Conservation (phyloP, 202 grass and related monocot species). For the Musa balbisiana region DNA sequence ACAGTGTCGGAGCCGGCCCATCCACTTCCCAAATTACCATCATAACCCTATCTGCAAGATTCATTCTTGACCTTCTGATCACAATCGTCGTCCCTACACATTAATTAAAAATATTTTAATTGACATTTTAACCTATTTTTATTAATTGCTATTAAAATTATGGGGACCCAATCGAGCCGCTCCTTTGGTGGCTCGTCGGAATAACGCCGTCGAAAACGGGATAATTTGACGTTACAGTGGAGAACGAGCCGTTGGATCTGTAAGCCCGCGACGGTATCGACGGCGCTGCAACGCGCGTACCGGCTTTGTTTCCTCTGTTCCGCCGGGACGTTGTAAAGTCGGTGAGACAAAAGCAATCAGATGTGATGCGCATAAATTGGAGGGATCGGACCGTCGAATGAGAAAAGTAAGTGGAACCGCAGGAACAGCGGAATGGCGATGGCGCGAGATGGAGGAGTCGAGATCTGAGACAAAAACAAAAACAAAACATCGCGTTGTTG, state of each 20-base stretch:
- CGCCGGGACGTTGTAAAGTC: too few species aligned
- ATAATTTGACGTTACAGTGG: neutral
- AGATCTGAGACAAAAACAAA: neutral
- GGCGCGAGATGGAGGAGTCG: neutral
- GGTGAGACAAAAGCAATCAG: too few species aligned
- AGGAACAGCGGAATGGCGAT: neutral
- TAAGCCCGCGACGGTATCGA: neutral
- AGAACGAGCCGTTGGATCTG: neutral
- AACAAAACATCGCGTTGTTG: neutral
- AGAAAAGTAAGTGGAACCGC: neutral
- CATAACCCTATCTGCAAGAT: too few species aligned
- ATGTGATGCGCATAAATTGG: neutral
- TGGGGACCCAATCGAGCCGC: too few species aligned
- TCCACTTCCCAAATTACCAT: too few species aligned
- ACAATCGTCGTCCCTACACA: neutral
- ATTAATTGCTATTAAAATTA: too few species aligned
- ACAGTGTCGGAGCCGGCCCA: too few species aligned
- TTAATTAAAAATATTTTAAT: too few species aligned
- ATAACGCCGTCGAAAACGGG: neutral
- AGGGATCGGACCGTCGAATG: neutral
- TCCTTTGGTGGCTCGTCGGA: too few species aligned
- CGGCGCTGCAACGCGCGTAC: too few species aligned
- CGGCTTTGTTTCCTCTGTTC: too few species aligned
- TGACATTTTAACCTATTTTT: too few species aligned
- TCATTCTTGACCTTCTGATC: neutral